Conservation (phyloP, 805 yeast genomes). For the Candida peoriensis region DNA sequence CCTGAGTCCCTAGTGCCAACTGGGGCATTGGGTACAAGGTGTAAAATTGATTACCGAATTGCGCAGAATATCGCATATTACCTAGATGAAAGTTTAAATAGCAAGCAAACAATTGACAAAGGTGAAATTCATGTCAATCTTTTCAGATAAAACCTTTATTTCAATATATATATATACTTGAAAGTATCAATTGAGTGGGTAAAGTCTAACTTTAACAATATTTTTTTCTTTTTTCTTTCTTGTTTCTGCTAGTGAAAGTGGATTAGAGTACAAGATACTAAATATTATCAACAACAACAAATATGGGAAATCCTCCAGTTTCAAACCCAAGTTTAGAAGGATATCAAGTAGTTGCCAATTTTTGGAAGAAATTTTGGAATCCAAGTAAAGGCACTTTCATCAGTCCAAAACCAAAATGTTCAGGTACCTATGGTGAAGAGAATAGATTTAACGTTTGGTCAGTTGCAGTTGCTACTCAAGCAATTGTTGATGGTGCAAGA, state of each 20-base stretch:
- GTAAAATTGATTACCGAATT: too few relatives aligned
- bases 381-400: slow-evolving; percentile 18
- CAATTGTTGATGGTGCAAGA: slow-evolving; percentile 59
- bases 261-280: neutral
- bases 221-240: too few relatives aligned
- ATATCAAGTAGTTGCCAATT: slow-evolving; percentile 14
- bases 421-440: slow-evolving; percentile 46
- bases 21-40: too few relatives aligned
- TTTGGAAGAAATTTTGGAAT: slow-evolving; percentile 23
- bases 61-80: too few relatives aligned
- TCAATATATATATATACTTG: too few relatives aligned
- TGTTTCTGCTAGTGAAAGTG: neutral
- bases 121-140: too few relatives aligned
- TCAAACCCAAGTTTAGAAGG: slow-evolving; percentile 23
- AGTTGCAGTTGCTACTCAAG: slow-evolving; percentile 59
- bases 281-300: neutral
- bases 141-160: too few relatives aligned
- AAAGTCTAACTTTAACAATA: too few relatives aligned
- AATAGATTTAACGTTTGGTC: slow-evolving; percentile 65
- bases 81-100: too few relatives aligned
- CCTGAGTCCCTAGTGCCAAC: too few relatives aligned
- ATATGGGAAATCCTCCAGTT: slow-evolving; percentile 9
- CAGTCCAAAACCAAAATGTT: slow-evolving; percentile 22
- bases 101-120: too few relatives aligned
- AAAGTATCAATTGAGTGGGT: too few relatives aligned